Evolutionary conservation across 73 alveolate species (phyloP).

Genomic region (Tetrahymena thermophila): DNA sequence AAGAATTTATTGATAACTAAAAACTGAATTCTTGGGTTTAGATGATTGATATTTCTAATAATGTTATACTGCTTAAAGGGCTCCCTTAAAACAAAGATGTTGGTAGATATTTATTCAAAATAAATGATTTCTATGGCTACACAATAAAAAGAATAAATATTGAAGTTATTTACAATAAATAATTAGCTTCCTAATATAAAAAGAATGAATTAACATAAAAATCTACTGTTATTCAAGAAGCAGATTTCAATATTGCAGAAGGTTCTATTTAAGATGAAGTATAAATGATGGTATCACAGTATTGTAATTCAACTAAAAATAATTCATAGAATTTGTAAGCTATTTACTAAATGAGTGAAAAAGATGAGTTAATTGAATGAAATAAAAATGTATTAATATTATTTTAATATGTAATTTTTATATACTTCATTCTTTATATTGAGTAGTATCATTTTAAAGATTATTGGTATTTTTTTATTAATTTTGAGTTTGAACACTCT

Average conservation of each 20-base stretch:
- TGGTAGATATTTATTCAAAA: background rate
- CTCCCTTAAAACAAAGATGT: background rate
- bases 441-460: no score
- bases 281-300: background rate
- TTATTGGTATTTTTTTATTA: no score
- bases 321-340: background rate
- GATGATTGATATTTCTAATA: background rate
- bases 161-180: background rate
- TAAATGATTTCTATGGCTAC: background rate
- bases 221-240: background rate
- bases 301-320: background rate
- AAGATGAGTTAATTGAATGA: background rate
- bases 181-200: background rate
- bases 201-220: background rate
- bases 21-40: background rate
- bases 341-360: background rate
- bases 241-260: background rate
- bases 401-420: no score
- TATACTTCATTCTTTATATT: no score
- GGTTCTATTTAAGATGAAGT: background rate
- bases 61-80: background rate
- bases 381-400: background rate
- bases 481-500: no score
- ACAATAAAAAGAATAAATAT: background rate
- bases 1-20: background rate